Evolutionary conservation across 2,329 filamentous ascomycete genomes (phyloP), one percentile per base, ranked within the genome.

Genomic region (Aureobasidium vineae): DNA sequence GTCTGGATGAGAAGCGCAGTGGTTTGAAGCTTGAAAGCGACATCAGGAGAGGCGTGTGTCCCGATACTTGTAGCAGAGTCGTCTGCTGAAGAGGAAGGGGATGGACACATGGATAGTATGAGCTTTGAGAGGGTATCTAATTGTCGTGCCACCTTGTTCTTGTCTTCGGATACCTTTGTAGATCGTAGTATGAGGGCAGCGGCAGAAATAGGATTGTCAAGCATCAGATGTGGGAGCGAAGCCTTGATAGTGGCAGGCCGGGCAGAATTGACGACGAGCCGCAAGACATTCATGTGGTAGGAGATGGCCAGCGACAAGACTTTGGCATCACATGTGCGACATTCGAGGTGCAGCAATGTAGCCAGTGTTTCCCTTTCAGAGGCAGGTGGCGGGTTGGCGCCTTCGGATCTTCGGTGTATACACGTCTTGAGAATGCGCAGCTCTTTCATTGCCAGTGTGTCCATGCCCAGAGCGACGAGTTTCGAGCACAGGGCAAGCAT

Each of bases 401-500:
- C 68, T 40, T 56, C 41, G 10, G 33, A 61, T 40, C 23, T 65
- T 11, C 16, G 28, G 28, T 66, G 57, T 13, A 63, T 60, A 38
- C 74, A 21, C 72, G 68, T 57, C 69, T 79, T 89, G 70, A 93
- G 74, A 13, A 87, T 78, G 47, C 85, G 81, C 67, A 93, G 74
- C 72, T 93, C 90, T 72, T 87, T 90, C 49, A 86, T 76, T 0
- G 90, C 90, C 66, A 88, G 80, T n/a, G 87, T 85, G 53, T 89
- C 84, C 61, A 92, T 75, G 1, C 86, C 85, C 56, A 91, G 79
- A 0, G 80, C 79, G 16, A 92, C 78, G 1, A 93, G 79, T 73
- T 88, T 91, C 45, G 85, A 84, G 45, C 89, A 77, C 63, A 93
- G 82, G 0, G 88, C 86, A 19, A 89, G 85, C 82, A 91, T 90